phyloP scores from a whole-genome alignment of 257 asterid species.

The Nicotiana tabacum region DNA sequence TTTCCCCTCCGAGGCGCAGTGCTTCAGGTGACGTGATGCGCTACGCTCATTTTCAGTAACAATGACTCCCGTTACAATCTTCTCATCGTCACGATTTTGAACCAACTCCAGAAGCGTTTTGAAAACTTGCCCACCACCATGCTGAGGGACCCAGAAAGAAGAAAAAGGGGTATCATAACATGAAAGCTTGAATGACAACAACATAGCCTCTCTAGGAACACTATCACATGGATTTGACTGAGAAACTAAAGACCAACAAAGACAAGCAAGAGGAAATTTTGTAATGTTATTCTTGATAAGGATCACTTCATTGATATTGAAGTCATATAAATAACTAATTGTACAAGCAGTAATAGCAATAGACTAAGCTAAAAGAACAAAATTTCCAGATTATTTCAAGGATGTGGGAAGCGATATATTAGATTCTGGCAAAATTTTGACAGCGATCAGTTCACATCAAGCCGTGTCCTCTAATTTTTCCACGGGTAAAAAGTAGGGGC shows the following conservation, averaged over 20 bases:
- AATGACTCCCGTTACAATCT: constrained; percentile 44
- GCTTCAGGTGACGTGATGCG: constrained; percentile 72
- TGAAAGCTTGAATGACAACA: constrained; percentile 7
- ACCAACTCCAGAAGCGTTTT: constrained; percentile 56
- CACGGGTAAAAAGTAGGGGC: not conserved
- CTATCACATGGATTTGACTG: not conserved
- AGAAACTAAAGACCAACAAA: not conserved
- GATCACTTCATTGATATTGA: not conserved
- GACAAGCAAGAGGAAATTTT: not conserved
- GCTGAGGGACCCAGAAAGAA: constrained; percentile 36
- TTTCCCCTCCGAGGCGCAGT: constrained; percentile 61
- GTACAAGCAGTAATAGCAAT: not conserved
- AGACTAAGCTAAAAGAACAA: not conserved
- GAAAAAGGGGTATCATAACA: constrained; percentile 13
- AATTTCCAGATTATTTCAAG: not conserved
- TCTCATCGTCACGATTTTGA: constrained; percentile 52
- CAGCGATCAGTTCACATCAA: not conserved
- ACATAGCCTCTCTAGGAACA: not conserved
- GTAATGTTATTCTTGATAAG: not conserved
- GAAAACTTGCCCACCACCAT: constrained; percentile 78
- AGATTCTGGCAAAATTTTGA: not conserved
- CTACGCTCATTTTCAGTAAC: constrained; percentile 47
- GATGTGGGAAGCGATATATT: not conserved
- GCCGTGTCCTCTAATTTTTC: not conserved
- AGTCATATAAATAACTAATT: not conserved